These are phyloP conservation scores for Penicillium frequentans DNA, from an alignment of 2,329 filamentous ascomycete genomes.

Conservation along the genomic window DNA sequence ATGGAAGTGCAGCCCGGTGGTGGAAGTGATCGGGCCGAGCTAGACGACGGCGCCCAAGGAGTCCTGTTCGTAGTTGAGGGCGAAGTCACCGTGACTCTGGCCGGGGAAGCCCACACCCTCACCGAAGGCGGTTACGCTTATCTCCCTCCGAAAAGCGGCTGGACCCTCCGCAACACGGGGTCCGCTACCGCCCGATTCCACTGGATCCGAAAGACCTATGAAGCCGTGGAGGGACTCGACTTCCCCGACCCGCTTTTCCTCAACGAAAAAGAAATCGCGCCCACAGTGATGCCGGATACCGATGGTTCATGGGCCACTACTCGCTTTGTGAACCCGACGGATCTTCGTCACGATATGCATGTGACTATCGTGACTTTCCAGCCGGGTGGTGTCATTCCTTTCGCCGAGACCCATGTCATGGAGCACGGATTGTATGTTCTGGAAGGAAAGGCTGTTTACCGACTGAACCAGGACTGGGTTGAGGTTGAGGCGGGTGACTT, in stretches of 20 bases:
- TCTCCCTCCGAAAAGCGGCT: slow-evolving; percentile 24
- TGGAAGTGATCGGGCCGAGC: slow-evolving; percentile 23
- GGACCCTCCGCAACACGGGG: slow-evolving; percentile 22
- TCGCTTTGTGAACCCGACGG: slow-evolving; percentile 24
- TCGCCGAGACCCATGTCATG: slow-evolving; percentile 28
- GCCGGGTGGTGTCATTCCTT: slow-evolving; percentile 25
- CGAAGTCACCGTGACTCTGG: slow-evolving; percentile 20
- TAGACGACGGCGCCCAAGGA: slow-evolving; percentile 20
- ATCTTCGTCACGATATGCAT: slow-evolving; percentile 27
- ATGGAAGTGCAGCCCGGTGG: slow-evolving; percentile 26
- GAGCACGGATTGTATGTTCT: slow-evolving; percentile 26
- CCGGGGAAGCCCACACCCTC: slow-evolving; percentile 15
- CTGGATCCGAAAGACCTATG: slow-evolving; percentile 26
- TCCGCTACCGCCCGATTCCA: slow-evolving; percentile 23
- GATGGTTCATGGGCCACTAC: slow-evolving; percentile 26
- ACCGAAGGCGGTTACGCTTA: slow-evolving; percentile 25
- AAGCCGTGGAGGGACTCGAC: slow-evolving; percentile 21
- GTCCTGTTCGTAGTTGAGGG: slow-evolving; percentile 25
- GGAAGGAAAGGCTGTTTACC: slow-evolving; percentile 26
- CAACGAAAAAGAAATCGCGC: slow-evolving; percentile 24
- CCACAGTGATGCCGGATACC: slow-evolving; percentile 23
- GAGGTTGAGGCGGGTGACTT: slow-evolving; percentile 28
- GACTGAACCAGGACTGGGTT: slow-evolving; percentile 28
- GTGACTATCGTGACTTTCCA: slow-evolving; percentile 27
- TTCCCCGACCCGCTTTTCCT: slow-evolving; percentile 24